phyloP scores from a whole-genome alignment of 2,329 filamentous ascomycete species.

The Venturia asperata region DNA sequence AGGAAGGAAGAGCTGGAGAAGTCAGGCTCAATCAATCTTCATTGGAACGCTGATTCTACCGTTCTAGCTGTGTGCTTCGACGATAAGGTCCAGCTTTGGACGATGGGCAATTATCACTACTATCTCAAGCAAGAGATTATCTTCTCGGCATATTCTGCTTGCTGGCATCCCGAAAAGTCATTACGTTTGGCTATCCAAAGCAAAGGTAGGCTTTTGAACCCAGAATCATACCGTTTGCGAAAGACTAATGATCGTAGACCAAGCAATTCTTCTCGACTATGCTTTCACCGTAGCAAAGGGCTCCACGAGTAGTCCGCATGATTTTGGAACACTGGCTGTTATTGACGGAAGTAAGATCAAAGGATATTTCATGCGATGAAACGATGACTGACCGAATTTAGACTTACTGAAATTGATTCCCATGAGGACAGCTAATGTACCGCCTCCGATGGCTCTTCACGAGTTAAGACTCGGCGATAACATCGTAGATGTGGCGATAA shows the following conservation, averaged over 20 bases:
- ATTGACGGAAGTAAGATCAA: conserved; percentile 62
- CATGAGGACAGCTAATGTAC: conserved; percentile 73
- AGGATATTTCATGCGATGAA: conserved; percentile 19
- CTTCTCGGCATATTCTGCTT: conserved; percentile 19
- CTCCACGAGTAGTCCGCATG: conserved; percentile 61
- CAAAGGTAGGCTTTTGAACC: conserved; percentile 29
- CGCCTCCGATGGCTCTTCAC: conserved; percentile 85
- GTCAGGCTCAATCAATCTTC: conserved; percentile 56
- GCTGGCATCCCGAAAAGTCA: conserved; percentile 83
- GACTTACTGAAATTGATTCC: conserved; percentile 71
- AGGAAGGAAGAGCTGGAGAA: conserved; percentile 51
- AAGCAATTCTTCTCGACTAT: conserved; percentile 57
- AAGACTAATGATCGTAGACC: conserved; percentile 29
- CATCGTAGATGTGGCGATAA: conserved; percentile 66
- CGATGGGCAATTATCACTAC: conserved; percentile 95
- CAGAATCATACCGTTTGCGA: conserved; percentile 18
- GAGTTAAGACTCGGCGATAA: conserved; percentile 59
- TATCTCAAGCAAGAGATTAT: conserved; percentile 87
- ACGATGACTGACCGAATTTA: conserved; percentile 30
- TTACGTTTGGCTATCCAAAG: conserved; percentile 56
- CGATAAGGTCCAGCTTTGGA: conserved; percentile 85
- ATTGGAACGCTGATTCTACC: conserved; percentile 89
- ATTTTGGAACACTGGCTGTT: conserved; percentile 73
- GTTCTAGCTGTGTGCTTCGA: conserved; percentile 74
- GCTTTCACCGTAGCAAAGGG: conserved; percentile 62